phyloP scores from a whole-genome alignment of 805 yeast species.

The Lachancea dasiensis region DNA sequence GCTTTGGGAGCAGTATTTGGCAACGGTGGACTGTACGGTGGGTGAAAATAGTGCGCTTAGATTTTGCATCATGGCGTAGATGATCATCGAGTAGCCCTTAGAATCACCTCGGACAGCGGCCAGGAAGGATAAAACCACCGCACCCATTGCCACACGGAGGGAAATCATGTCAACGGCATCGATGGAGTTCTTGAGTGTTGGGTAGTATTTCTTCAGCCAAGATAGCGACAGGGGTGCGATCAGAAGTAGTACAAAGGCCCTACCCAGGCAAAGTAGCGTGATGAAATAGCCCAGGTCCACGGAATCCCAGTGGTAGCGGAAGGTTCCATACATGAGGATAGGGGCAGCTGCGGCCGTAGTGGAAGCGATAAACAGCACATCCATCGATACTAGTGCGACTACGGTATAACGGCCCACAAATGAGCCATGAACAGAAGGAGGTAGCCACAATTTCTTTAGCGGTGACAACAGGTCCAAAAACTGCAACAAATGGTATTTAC shows the following conservation, averaged over 20 bases:
- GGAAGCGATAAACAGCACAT: conserved; percentile 38
- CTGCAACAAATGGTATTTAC: conserved; percentile 14
- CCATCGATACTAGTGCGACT: conserved; percentile 43
- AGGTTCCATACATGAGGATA: conserved; percentile 47
- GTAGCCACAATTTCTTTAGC: conserved; percentile 47
- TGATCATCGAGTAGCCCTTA: conserved; percentile 21
- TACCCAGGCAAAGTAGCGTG: conserved; percentile 44
- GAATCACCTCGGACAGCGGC: conserved; percentile 27
- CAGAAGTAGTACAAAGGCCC: conserved; percentile 44
- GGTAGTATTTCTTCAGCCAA: conserved; percentile 33
- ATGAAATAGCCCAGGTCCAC: conserved; percentile 50
- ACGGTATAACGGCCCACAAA: conserved; percentile 41
- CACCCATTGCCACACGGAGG: conserved; percentile 28
- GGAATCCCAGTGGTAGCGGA: conserved; percentile 47
- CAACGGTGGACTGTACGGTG: conserved; percentile 49
- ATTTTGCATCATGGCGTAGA: conserved; percentile 36
- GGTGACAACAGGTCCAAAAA: conserved; percentile 38
- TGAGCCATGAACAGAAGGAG: conserved; percentile 28
- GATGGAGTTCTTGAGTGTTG: conserved; percentile 36
- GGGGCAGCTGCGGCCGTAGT: conserved; percentile 39
- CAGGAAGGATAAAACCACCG: conserved; percentile 37
- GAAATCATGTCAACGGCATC: conserved; percentile 48
- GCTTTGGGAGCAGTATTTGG: conserved; percentile 55
- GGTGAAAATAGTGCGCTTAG: conserved; percentile 52
- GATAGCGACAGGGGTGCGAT: conserved; percentile 45